Percentiles rank a stretch among this genome's conserved stretches.
Evolutionary conservation across 2,329 filamentous ascomycete genomes (phyloP).

Genomic region (Cladorrhinum sp.): DNA sequence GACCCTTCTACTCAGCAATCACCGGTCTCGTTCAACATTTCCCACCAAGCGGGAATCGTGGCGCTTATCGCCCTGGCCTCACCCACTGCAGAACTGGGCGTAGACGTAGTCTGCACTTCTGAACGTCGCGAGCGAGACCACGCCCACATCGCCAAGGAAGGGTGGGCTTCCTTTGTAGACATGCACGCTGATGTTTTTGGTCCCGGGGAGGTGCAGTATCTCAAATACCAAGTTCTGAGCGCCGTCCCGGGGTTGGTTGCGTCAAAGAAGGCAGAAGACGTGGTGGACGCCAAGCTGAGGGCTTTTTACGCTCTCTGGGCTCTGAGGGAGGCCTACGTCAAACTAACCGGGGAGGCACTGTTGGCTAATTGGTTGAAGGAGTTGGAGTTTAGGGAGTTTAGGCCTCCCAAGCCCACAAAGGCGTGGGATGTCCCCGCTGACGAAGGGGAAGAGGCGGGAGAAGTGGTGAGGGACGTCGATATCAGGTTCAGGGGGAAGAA

Average conservation of each 20-base stretch:
- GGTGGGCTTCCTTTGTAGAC: conserved; percentile 67
- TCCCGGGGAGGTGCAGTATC: conserved; percentile 56
- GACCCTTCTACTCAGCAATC: conserved; percentile 46
- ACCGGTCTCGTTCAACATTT: conserved; percentile 68
- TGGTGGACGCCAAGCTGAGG: conserved; percentile 62
- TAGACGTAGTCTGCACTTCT: conserved; percentile 72
- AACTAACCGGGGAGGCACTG: conserved; percentile 76
- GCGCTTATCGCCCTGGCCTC: conserved; percentile 56
- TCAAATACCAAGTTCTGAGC: conserved; percentile 48
- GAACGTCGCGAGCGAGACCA: conserved; percentile 65
- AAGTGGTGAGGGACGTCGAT: conserved; percentile 37
- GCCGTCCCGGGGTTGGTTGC: conserved; percentile 23
- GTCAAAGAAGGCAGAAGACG: conserved; percentile 33
- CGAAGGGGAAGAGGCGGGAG: conserved; percentile 30
- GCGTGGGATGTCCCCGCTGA: conserved; percentile 21
- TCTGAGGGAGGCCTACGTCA: conserved; percentile 77
- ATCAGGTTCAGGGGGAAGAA: conserved; percentile 39
- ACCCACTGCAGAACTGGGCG: conserved; percentile 56
- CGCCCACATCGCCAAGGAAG: conserved; percentile 48
- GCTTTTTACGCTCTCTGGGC: conserved; percentile 78
- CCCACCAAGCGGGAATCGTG: conserved; percentile 74
- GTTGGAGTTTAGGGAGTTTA: conserved; percentile 65
- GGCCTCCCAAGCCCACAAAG: conserved; percentile 45
- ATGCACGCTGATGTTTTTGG: conserved; percentile 70
- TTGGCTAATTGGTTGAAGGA: conserved; percentile 69